These are phyloP conservation scores for Sporopachydermia lactativora DNA, from an alignment of 805 yeast species.

Conservation along the genomic window DNA sequence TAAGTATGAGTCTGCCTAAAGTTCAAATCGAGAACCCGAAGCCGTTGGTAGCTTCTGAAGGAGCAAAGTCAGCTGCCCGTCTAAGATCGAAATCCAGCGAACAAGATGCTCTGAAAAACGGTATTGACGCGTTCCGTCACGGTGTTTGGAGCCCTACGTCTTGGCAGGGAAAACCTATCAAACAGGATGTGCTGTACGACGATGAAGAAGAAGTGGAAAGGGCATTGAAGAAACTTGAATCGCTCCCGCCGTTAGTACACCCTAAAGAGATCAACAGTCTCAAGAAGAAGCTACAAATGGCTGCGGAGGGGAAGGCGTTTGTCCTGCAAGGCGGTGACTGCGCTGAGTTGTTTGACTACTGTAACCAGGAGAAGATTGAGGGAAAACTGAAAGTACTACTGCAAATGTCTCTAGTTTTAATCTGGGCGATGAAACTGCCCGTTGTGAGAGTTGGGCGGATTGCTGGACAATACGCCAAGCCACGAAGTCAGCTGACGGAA, in stretches of 20 bases:
- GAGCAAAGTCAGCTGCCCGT: conserved; percentile 23
- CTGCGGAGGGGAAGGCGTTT: conserved; percentile 28
- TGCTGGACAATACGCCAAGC: conserved; percentile 32
- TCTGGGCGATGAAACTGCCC: conserved; percentile 28
- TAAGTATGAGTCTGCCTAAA: conserved; percentile 11
- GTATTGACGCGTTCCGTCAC: conserved; percentile 6
- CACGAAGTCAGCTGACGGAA: conserved; percentile 28
- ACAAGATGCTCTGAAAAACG: conserved; percentile 6
- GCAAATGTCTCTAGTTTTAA: conserved; percentile 28
- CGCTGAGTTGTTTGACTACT: conserved; percentile 29
- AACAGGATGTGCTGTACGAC: conserved; percentile 28
- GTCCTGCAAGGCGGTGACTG: conserved; percentile 31
- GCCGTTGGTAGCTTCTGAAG: conserved; percentile 20
- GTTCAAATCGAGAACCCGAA: conserved; percentile 19
- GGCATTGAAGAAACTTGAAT: conserved; percentile 23
- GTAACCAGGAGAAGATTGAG: conserved; percentile 25
- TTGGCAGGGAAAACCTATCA: conserved; percentile 28
- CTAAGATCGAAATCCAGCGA: conserved; percentile 22
- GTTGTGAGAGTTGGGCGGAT: conserved; percentile 27
- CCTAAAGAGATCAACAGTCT: conserved; percentile 23
- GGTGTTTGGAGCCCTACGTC: conserved; percentile 24
- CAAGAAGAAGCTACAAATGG: conserved; percentile 21
- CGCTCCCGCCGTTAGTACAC: conserved; percentile 27
- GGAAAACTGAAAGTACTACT: conserved; percentile 26
- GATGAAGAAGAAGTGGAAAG: conserved; percentile 22